Evolutionary conservation across 352 stramenopile species (phyloP).

Genomic region (Globisporangium cystogenes): DNA sequence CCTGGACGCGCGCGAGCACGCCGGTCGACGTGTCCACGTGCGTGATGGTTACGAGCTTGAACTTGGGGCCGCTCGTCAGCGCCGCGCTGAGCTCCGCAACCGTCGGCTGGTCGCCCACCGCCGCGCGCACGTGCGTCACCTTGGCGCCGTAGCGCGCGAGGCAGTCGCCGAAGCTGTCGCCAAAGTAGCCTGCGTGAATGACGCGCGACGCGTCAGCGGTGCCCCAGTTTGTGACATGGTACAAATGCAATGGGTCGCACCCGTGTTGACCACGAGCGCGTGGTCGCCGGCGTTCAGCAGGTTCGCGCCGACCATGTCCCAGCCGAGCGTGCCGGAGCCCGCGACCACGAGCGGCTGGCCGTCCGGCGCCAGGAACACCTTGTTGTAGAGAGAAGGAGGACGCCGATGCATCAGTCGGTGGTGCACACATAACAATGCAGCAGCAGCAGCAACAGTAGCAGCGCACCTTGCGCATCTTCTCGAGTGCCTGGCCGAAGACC

Average conservation of each 20-base stretch:
- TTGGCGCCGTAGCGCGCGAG: conserved; percentile 66
- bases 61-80: conserved; percentile 31
- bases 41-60: conserved; percentile 72
- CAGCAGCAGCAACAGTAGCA: neutral
- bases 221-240: too few species aligned
- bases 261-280: conserved; percentile 68
- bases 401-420: too few species aligned
- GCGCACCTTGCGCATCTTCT: conserved; percentile 66
- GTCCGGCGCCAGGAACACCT: conserved; percentile 57
- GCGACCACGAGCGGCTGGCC: conserved; percentile 66
- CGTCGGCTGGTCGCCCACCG: conserved; percentile 50
- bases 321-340: conserved; percentile 64
- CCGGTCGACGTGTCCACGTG: conserved; percentile 78
- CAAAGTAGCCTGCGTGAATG: conserved; percentile 49
- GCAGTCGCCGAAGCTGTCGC: conserved; percentile 62
- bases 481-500: conserved; percentile 65
- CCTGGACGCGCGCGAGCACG: conserved; percentile 54
- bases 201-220: too few species aligned
- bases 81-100: conserved; percentile 37
- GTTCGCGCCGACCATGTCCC: conserved; percentile 82
- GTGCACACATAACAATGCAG: too few species aligned
- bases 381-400: too few species aligned
- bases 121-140: conserved; percentile 46
- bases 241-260: conserved; percentile 8
- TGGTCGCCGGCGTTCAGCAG: conserved; percentile 56